These are phyloP conservation scores for Epichloe bromicola DNA, from an alignment of 2,329 filamentous ascomycete genomes.

Conservation along the genomic window DNA sequence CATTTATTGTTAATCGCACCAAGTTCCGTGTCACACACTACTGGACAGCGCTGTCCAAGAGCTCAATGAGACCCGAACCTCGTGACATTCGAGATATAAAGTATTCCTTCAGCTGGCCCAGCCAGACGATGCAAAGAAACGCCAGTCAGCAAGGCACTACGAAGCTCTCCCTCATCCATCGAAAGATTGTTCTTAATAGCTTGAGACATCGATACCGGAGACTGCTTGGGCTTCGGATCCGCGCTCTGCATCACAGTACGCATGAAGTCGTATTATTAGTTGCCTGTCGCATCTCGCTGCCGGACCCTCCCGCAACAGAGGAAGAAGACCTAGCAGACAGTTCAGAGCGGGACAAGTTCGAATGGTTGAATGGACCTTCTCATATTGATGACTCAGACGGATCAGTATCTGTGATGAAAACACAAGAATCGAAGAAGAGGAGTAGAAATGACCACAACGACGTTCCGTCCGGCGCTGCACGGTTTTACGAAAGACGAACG, in stretches of 20 bases:
- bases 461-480: not conserved
- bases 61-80: no score
- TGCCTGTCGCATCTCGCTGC: not conserved
- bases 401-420: not conserved
- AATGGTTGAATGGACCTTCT: not conserved
- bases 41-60: no score
- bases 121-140: not conserved
- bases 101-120: not conserved
- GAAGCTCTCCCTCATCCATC: not conserved
- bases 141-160: not conserved
- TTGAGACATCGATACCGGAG: not conserved
- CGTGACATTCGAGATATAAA: no score
- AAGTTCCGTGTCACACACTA: no score
- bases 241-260: not conserved
- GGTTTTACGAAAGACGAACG: not conserved
- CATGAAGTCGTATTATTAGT: not conserved
- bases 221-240: not conserved
- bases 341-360: not conserved
- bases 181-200: not conserved
- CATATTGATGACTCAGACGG: no score
- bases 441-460: not conserved
- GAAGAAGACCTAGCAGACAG: not conserved
- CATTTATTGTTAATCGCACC: no score
- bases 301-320: not conserved
- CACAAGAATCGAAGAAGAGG: not conserved